Percentiles rank a stretch among this genome's conserved stretches.
Conservation (phyloP, 2,329 filamentous ascomycete species). For the Xylaria sp. region DNA sequence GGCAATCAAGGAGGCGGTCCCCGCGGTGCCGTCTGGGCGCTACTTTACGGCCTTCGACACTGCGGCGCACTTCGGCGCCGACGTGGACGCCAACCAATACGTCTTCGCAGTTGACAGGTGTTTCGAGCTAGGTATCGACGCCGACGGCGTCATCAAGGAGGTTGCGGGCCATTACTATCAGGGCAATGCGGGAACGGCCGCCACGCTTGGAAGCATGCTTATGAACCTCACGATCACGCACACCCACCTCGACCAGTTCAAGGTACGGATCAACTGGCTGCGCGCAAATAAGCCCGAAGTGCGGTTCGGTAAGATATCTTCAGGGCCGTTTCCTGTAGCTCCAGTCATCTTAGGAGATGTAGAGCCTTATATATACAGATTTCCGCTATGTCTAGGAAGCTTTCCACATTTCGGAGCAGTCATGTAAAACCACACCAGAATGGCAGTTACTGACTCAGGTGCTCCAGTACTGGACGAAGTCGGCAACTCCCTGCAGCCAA, state of each 20-base stretch:
- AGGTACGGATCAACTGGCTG: conserved; percentile 50
- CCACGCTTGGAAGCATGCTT: conserved; percentile 46
- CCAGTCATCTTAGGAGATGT: background rate
- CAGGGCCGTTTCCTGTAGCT: background rate
- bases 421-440: background rate
- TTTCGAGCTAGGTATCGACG: conserved; percentile 52
- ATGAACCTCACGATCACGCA: conserved; percentile 49
- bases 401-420: too few relatives aligned
- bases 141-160: conserved; percentile 49
- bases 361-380: background rate
- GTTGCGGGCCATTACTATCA: conserved; percentile 55
- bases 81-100: conserved; percentile 41
- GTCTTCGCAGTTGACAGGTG: conserved; percentile 47
- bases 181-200: conserved; percentile 47
- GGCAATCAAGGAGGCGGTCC: conserved; percentile 46
- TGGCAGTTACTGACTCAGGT: conserved; percentile 14
- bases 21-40: conserved; percentile 43
- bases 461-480: conserved; percentile 50
- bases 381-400: background rate
- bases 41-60: conserved; percentile 54
- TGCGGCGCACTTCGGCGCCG: conserved; percentile 44
- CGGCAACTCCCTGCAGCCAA: conserved; percentile 51
- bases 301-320: conserved; percentile 42
- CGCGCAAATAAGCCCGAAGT: conserved; percentile 48
- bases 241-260: conserved; percentile 47